phyloP scores from a whole-genome alignment of 2,329 filamentous ascomycete species.

The Pseudogymnoascus sp. region DNA sequence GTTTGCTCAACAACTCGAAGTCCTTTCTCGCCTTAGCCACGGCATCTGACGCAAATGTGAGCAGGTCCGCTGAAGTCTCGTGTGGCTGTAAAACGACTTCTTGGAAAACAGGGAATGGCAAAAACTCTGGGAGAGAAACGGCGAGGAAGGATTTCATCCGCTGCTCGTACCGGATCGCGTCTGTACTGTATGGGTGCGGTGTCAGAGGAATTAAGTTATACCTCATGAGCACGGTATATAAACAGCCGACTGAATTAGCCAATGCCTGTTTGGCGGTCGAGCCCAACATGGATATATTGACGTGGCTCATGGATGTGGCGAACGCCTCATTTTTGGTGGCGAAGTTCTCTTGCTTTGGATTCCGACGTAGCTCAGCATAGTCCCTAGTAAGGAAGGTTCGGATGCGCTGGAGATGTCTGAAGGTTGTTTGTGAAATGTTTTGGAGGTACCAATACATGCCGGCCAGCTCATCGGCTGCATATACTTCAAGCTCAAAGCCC shows the following conservation, averaged over 20 bases:
- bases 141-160: constrained; percentile 62
- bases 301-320: constrained; percentile 42
- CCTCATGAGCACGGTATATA: constrained; percentile 45
- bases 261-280: constrained; percentile 52
- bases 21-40: constrained; percentile 38
- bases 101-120: constrained; percentile 45
- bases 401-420: constrained; percentile 60
- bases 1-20: constrained; percentile 47
- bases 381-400: constrained; percentile 49
- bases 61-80: constrained; percentile 24
- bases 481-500: constrained; percentile 89
- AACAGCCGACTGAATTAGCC: constrained; percentile 38
- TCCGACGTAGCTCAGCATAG: constrained; percentile 15
- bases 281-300: constrained; percentile 55
- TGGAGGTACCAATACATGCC: constrained; percentile 90
- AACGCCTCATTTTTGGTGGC: constrained; percentile 35
- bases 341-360: constrained; percentile 12
- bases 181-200: constrained; percentile 45
- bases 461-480: constrained; percentile 74
- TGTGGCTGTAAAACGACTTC: constrained; percentile 36
- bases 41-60: constrained; percentile 28
- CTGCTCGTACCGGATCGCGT: constrained; percentile 53
- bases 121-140: constrained; percentile 50
- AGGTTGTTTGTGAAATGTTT: constrained; percentile 58
- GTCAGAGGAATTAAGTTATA: constrained; percentile 31